Conservation (phyloP, 768 basidiomycete species). For the Neoboletus subvelutipes region DNA sequence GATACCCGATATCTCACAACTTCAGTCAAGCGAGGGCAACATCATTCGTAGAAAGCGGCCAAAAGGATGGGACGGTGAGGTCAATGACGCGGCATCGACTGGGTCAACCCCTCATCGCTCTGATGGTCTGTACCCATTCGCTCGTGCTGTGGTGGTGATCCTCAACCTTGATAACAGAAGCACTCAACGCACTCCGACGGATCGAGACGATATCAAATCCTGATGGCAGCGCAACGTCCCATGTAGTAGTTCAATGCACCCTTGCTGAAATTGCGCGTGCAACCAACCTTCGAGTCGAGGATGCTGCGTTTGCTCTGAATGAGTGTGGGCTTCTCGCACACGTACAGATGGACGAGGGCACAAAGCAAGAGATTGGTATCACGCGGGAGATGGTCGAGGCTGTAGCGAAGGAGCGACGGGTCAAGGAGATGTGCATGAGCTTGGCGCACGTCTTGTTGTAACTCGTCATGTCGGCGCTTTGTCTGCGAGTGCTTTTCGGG, state of each 20-base stretch:
- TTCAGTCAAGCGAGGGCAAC: slow-evolving; percentile 35
- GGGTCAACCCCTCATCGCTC: slow-evolving; percentile 36
- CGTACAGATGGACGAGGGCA: slow-evolving; percentile 31
- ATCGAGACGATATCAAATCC: slow-evolving; percentile 56
- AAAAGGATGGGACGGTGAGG: slow-evolving; percentile 79
- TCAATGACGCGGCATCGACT: slow-evolving; percentile 37
- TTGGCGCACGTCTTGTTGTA: slow-evolving; percentile 54
- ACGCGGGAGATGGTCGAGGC: slow-evolving; percentile 65
- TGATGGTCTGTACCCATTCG: slow-evolving; percentile 37
- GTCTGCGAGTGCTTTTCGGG: background rate
- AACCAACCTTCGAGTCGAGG: slow-evolving; percentile 80
- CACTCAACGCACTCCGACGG: slow-evolving; percentile 52
- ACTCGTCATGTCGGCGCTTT: background rate
- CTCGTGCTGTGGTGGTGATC: background rate
- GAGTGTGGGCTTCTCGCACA: slow-evolving; percentile 76
- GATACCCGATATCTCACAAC: slow-evolving; percentile 41
- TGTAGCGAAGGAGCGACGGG: slow-evolving; percentile 63
- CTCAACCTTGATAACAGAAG: slow-evolving; percentile 38
- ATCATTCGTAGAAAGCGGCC: slow-evolving; percentile 43
- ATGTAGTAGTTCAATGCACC: slow-evolving; percentile 66
- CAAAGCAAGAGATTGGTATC: slow-evolving; percentile 51
- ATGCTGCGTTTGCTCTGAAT: slow-evolving; percentile 84
- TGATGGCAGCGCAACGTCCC: slow-evolving; percentile 70
- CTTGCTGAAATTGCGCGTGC: slow-evolving; percentile 76
- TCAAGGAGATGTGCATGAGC: slow-evolving; percentile 71